A percentile compares a stretch with the other conserved stretches of the same genome.
These are phyloP conservation scores for Pachyrhizus erosus DNA, from an alignment of 306 rosid genomes.

Conservation along the genomic window DNA sequence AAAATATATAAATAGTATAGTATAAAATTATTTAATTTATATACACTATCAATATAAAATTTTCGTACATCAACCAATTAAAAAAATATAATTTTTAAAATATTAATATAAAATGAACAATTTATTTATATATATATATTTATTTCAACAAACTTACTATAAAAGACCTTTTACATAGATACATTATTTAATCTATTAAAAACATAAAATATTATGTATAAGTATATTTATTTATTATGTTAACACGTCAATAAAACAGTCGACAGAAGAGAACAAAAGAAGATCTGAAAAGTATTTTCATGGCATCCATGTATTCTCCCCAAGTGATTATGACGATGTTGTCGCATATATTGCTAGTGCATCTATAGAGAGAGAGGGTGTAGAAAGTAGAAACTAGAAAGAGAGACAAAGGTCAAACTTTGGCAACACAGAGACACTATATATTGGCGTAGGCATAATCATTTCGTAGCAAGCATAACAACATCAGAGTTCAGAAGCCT, in stretches of 20 bases:
- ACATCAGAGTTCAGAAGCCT: conserved; percentile 45
- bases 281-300: conserved; percentile 44
- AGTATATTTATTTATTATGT: neutral
- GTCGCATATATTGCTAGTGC: conserved; percentile 54
- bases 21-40: too few species aligned
- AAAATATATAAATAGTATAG: too few species aligned
- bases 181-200: too few species aligned
- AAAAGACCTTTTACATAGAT: too few species aligned
- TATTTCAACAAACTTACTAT: too few species aligned
- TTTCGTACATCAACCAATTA: too few species aligned
- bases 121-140: too few species aligned
- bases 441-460: conserved; percentile 58
- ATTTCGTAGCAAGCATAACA: conserved; percentile 45
- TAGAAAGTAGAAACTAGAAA: conserved; percentile 15
- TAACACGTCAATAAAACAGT: conserved; percentile 1
- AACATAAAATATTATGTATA: too few species aligned
- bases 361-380: conserved; percentile 14
- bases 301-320: conserved; percentile 40
- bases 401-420: conserved; percentile 46
- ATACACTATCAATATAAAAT: too few species aligned
- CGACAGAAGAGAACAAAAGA: conserved; percentile 13
- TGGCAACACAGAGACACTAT: conserved; percentile 11
- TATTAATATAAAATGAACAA: too few species aligned
- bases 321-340: conserved; percentile 63
- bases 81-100: too few species aligned